Conservation (phyloP, 768 basidiomycete genomes). For the Candolleomyces eurysporus region DNA sequence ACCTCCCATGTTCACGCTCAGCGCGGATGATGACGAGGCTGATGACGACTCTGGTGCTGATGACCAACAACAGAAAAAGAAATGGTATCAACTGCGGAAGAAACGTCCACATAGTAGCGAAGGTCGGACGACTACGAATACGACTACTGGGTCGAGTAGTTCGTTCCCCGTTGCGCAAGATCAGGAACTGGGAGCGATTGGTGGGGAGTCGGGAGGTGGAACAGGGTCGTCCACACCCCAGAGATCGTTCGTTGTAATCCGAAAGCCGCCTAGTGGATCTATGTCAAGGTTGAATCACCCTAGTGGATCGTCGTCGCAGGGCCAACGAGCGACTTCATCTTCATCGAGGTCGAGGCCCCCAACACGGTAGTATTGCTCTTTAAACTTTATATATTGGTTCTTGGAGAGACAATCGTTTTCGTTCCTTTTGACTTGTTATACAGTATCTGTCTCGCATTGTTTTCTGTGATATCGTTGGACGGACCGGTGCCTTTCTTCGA, state of each 20-base stretch:
- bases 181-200: conserved; percentile 29
- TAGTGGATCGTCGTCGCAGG: neutral
- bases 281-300: conserved; percentile 31
- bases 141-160: conserved; percentile 16
- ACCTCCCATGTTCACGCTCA: conserved; percentile 20
- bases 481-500: too few relatives aligned
- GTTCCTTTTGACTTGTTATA: neutral
- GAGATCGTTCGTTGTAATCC: conserved; percentile 69
- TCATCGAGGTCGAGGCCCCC: conserved; percentile 26
- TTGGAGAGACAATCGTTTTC: neutral
- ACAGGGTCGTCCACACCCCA: conserved; percentile 21
- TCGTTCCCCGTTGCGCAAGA: conserved; percentile 25
- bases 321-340: neutral
- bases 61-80: conserved; percentile 46
- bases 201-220: conserved; percentile 1
- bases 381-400: neutral
- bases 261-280: conserved; percentile 47
- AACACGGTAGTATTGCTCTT: conserved; percentile 18
- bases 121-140: conserved; percentile 28
- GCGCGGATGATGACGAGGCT: conserved; percentile 18
- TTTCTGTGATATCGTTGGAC: too few relatives aligned
- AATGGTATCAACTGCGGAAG: conserved; percentile 69
- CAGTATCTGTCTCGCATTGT: too few relatives aligned
- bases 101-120: conserved; percentile 61
- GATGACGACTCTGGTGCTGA: conserved; percentile 43